phyloP scores from a whole-genome alignment of 2,329 filamentous ascomycete genomes.

The Penicillium sp. region DNA sequence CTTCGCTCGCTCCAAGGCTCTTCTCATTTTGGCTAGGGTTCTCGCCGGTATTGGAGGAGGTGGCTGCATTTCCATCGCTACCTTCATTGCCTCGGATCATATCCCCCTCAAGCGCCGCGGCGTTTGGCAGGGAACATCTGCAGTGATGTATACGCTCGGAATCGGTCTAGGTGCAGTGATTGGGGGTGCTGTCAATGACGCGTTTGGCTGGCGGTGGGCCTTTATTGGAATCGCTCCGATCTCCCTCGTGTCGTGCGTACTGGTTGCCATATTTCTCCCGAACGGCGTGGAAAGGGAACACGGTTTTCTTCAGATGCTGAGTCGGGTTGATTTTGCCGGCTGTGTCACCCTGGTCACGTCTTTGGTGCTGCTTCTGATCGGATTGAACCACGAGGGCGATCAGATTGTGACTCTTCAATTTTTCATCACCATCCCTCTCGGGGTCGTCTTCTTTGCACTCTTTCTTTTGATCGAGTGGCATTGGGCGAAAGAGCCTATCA shows the following conservation, averaged over 20 bases:
- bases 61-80: constrained; percentile 16
- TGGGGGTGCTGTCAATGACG: constrained; percentile 13
- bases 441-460: background rate
- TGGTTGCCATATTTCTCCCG: constrained; percentile 11
- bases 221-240: constrained; percentile 14
- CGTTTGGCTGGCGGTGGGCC: constrained; percentile 15
- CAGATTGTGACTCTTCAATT: background rate
- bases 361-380: constrained; percentile 9
- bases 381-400: constrained; percentile 12
- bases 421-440: constrained; percentile 1
- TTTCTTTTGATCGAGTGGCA: constrained; percentile 12
- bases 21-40: constrained; percentile 9
- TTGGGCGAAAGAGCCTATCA: constrained; percentile 16
- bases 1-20: constrained; percentile 1
- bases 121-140: constrained; percentile 8
- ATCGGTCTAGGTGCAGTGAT: constrained; percentile 15
- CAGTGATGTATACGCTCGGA: constrained; percentile 12
- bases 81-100: constrained; percentile 16
- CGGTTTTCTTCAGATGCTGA: background rate
- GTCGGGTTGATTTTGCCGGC: constrained; percentile 13
- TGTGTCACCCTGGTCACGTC: constrained; percentile 11
- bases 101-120: constrained; percentile 11
- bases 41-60: constrained; percentile 15
- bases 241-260: constrained; percentile 5
- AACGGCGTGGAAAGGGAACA: background rate